Percentiles rank a stretch among this genome's conserved stretches.
Conservation (phyloP, 176 grass and related monocot species). For the Bolboschoenus planiculmis region DNA sequence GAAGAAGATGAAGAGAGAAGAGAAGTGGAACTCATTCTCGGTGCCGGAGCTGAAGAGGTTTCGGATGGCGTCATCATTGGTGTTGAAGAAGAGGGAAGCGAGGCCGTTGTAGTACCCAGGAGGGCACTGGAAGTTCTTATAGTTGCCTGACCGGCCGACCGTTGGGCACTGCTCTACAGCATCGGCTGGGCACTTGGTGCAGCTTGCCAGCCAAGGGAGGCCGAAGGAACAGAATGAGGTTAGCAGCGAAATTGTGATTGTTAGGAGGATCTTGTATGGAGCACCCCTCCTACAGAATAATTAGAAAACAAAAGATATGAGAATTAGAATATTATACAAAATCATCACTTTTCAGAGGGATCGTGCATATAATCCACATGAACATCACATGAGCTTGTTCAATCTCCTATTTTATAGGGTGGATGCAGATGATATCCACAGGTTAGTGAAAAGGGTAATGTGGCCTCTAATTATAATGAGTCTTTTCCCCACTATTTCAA, state of each 20-base stretch:
- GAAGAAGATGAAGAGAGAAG: constrained; percentile 79
- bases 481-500: background rate
- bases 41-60: constrained; percentile 83
- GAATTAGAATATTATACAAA: background rate
- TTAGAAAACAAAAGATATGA: constrained; percentile 21
- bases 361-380: background rate
- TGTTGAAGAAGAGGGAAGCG: constrained; percentile 90
- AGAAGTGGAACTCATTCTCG: constrained; percentile 58
- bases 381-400: background rate
- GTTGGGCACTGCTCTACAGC: constrained; percentile 61
- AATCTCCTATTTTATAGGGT: background rate
- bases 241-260: constrained; percentile 60
- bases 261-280: constrained; percentile 82
- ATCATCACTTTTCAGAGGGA: background rate
- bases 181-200: constrained; percentile 53
- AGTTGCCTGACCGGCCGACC: constrained; percentile 76
- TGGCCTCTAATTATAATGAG: background rate
- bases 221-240: constrained; percentile 81
- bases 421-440: background rate
- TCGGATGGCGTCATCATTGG: constrained; percentile 90
- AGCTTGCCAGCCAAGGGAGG: constrained; percentile 70
- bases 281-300: constrained; percentile 60
- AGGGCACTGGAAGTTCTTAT: constrained; percentile 80
- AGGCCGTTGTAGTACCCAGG: constrained; percentile 85
- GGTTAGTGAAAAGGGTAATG: background rate